Percentiles rank a stretch among this genome's conserved stretches.
These are phyloP conservation scores for Tylopilus sp. DNA, from an alignment of 1,284 basidiomycete genomes.

Conservation along the genomic window DNA sequence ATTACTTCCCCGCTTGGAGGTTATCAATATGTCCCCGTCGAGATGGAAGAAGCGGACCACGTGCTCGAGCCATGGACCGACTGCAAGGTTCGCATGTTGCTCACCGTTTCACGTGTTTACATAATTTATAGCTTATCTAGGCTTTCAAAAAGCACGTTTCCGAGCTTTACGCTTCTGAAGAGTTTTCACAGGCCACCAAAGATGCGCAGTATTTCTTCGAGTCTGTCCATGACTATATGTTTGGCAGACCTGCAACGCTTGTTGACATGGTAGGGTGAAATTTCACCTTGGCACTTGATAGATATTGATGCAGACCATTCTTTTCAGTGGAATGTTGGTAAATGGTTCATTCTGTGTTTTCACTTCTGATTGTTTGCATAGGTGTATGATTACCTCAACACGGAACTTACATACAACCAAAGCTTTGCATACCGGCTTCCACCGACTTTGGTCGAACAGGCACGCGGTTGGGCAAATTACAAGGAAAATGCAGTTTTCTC, in stretches of 20 bases:
- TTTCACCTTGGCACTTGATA: not conserved
- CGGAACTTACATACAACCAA: slow-evolving; percentile 82
- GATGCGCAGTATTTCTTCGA: slow-evolving; percentile 74
- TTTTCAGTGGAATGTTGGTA: slow-evolving; percentile 71
- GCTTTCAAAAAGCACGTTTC: slow-evolving; percentile 74
- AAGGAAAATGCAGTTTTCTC: slow-evolving; percentile 84
- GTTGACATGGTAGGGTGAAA: slow-evolving; percentile 69
- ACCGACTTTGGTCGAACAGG: slow-evolving; percentile 74
- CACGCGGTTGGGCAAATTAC: slow-evolving; percentile 76
- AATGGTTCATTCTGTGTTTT: not conserved
- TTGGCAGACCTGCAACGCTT: slow-evolving; percentile 71
- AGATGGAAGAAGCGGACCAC: slow-evolving; percentile 83
- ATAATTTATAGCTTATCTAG: slow-evolving; percentile 44
- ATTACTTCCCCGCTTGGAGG: slow-evolving; percentile 82
- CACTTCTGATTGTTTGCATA: slow-evolving; percentile 41
- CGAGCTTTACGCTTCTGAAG: slow-evolving; percentile 65
- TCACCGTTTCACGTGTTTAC: slow-evolving; percentile 24
- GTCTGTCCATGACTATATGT: slow-evolving; percentile 72
- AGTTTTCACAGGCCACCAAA: slow-evolving; percentile 70
- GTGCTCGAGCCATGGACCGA: slow-evolving; percentile 89
- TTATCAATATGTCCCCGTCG: slow-evolving; percentile 87
- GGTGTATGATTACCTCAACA: slow-evolving; percentile 84
- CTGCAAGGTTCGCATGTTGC: slow-evolving; percentile 68
- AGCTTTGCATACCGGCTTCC: slow-evolving; percentile 79
- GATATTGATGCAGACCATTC: slow-evolving; percentile 10